These are phyloP conservation scores for Colletotrichum phormii DNA, from an alignment of 2,329 filamentous ascomycete species.

Conservation along the genomic window DNA sequence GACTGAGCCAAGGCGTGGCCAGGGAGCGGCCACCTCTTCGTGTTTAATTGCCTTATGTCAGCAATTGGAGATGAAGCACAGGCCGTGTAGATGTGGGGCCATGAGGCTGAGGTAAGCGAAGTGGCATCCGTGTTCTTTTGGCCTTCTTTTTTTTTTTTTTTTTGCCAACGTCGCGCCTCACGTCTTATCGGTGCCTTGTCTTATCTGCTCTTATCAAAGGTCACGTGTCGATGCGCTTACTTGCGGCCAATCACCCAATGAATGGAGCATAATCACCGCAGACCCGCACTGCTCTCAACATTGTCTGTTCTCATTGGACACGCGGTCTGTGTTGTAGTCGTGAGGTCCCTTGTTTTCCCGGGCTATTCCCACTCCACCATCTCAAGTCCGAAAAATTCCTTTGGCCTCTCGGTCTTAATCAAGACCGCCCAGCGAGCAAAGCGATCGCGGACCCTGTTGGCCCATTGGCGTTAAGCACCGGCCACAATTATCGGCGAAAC, in stretches of 20 bases:
- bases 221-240: slow-evolving; percentile 18
- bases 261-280: background rate
- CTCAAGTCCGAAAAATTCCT: slow-evolving; percentile 33
- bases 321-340: background rate
- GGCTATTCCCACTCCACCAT: slow-evolving; percentile 25
- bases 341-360: slow-evolving; percentile 33
- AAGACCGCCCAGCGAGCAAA: slow-evolving; percentile 4
- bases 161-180: background rate
- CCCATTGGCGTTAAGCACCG: slow-evolving; percentile 13
- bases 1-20: background rate
- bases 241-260: slow-evolving; percentile 7
- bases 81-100: background rate
- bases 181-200: background rate
- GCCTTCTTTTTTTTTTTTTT: background rate
- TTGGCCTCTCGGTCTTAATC: slow-evolving; percentile 9
- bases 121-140: background rate
- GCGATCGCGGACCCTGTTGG: slow-evolving; percentile 12
- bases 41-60: background rate
- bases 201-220: background rate
- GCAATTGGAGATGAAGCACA: background rate
- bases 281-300: background rate
- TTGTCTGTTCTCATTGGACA: slow-evolving; percentile 8
- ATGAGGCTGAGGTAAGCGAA: background rate
- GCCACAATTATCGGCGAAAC: slow-evolving; percentile 29
- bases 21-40: slow-evolving; percentile 1